Evolutionary conservation across 176 grass and related monocot genomes (phyloP), one percentile per base, ranked within the genome.

Genomic region (Oropetium thomaeum): DNA sequence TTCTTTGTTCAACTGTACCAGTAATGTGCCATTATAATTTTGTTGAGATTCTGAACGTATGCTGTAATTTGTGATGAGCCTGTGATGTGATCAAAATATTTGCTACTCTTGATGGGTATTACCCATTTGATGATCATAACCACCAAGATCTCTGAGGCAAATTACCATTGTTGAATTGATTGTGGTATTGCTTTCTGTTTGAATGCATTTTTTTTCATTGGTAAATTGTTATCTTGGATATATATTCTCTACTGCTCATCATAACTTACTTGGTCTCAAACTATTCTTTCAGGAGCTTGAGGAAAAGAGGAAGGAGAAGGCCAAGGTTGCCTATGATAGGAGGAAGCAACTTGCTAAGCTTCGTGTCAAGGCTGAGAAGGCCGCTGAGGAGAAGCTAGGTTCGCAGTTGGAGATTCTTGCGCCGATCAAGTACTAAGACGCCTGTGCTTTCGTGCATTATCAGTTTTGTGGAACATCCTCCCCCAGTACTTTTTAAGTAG

Each of bases 301-400:
- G 66, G 89, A 92, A 78, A 96, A 96, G 89, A 81, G 93, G 11
- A 96, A 96, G 87, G 85, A 89, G 71, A 92, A 76, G 54, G 89
- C 93, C 14, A 81, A 92, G 82, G 70, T 92, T 19, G 51, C 93
- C 0, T 96, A 96, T 17, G 87, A 96, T 3, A 89, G 93, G 89
- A 89, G 84, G 76, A 96, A 92, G 89, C 93, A 96, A 48, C 87
- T 96, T 39, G 28, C 84, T 0, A 92, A 87, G 78, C 84, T 96
- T 19, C 87, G 89, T 3, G 67, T 84, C 17, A 89, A 96, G 84
- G 93, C 93, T n/a, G 93, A 96, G 87, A 87, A 87, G 69, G 14
- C 60, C 0, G 87, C 87, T 0, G 93, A 96, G 41, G 89, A 92
- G 69, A 96, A 92, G 81, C 41, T 96, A 19, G 89, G 89, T 23